Percentiles rank a stretch among this genome's conserved stretches.
phyloP scores from a whole-genome alignment of 192 early-diverging fungal species.

The Cladochytrium replicatum region DNA sequence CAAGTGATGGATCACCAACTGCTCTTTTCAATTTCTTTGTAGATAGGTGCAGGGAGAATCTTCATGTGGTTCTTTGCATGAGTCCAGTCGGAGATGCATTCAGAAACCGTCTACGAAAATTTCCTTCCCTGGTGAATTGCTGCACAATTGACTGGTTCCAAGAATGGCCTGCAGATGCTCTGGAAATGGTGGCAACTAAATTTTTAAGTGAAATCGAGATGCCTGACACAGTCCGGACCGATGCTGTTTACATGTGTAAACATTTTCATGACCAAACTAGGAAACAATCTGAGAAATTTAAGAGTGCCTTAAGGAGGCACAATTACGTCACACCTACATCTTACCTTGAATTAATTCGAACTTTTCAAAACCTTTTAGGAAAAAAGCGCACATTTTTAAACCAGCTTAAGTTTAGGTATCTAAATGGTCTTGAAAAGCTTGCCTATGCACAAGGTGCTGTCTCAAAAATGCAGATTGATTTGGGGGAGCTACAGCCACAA shows the following conservation, averaged over 20 bases:
- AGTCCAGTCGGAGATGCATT: slow-evolving; percentile 53
- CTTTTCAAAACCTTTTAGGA: slow-evolving; percentile 41
- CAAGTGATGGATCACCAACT: slow-evolving; percentile 33
- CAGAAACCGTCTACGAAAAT: slow-evolving; percentile 42
- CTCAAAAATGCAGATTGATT: slow-evolving; percentile 50
- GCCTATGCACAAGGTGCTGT: slow-evolving; percentile 46
- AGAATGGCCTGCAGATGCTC: slow-evolving; percentile 50
- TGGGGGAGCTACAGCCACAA: slow-evolving; percentile 47
- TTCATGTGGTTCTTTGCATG: slow-evolving; percentile 47
- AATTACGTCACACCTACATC: slow-evolving; percentile 56
- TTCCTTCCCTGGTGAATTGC: slow-evolving; percentile 50
- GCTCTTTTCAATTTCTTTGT: slow-evolving; percentile 38
- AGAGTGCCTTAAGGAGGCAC: slow-evolving; percentile 31
- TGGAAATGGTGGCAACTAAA: slow-evolving; percentile 46
- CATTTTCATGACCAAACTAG: slow-evolving; percentile 45
- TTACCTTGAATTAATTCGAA: slow-evolving; percentile 47
- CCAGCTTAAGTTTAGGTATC: slow-evolving; percentile 40
- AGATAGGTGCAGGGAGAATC: slow-evolving; percentile 46
- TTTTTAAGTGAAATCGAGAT: slow-evolving; percentile 44
- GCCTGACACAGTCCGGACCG: slow-evolving; percentile 26
- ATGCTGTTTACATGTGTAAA: slow-evolving; percentile 53
- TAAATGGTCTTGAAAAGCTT: slow-evolving; percentile 49
- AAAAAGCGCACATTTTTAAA: slow-evolving; percentile 29
- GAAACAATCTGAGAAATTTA: slow-evolving; percentile 34
- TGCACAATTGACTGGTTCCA: slow-evolving; percentile 57